These are phyloP conservation scores for Xerocomellus dryophilus DNA, from an alignment of 768 basidiomycete species.

Conservation along the genomic window DNA sequence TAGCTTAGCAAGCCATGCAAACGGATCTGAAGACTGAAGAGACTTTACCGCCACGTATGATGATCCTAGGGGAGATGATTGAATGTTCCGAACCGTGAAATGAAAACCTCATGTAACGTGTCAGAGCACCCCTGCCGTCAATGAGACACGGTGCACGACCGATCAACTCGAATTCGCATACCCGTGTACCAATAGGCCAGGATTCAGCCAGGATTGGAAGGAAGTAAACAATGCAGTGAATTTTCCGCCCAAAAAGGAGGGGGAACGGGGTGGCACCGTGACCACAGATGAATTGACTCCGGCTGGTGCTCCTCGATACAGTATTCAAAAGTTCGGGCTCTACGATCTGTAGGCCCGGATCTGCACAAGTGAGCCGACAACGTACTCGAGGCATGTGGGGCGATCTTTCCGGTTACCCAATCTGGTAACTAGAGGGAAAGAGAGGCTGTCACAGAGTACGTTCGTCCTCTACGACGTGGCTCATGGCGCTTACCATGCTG, in stretches of 20 bases:
- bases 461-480: too few relatives aligned
- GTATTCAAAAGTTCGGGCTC: not conserved
- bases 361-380: not conserved
- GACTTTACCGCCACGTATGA: not conserved
- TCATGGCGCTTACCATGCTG: too few relatives aligned
- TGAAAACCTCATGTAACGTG: conserved; percentile 1
- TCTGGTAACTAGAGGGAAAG: not conserved
- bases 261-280: too few relatives aligned
- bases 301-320: too few relatives aligned
- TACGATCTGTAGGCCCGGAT: not conserved
- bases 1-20: not conserved
- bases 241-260: not conserved
- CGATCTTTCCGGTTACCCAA: too few relatives aligned
- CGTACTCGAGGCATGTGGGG: not conserved
- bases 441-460: too few relatives aligned
- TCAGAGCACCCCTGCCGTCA: not conserved
- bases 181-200: not conserved
- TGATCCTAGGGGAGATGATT: not conserved
- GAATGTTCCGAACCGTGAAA: not conserved
- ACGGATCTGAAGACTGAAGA: not conserved
- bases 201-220: not conserved
- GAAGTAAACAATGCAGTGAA: not conserved
- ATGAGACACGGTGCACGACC: not conserved
- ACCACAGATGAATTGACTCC: too few relatives aligned
- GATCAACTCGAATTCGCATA: not conserved